Conservation (phyloP, 2,329 filamentous ascomycete genomes). For the Metarhizium rileyi region DNA sequence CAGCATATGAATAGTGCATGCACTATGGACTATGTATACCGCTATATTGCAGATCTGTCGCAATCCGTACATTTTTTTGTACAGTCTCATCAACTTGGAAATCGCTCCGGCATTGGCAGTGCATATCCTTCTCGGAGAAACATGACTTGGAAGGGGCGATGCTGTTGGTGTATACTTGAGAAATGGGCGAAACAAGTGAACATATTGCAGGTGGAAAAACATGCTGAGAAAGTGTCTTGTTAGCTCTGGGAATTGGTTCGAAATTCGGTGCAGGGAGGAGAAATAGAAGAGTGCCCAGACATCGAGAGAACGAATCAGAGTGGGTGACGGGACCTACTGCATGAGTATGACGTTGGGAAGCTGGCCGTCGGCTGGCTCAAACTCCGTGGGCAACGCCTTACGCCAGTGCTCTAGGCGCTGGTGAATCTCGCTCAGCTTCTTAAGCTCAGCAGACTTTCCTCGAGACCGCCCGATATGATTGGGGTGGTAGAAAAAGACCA, state of each 20-base stretch:
- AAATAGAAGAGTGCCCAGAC: not conserved
- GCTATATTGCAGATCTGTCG: slow-evolving; percentile 94
- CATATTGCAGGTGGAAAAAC: slow-evolving; percentile 94
- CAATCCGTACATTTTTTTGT: slow-evolving; percentile 84
- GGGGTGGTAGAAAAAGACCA: slow-evolving; percentile 87
- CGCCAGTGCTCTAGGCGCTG: slow-evolving; percentile 85
- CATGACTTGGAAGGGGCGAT: slow-evolving; percentile 75
- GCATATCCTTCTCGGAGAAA: slow-evolving; percentile 84
- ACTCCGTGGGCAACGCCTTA: slow-evolving; percentile 69
- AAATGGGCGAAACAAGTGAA: slow-evolving; percentile 91
- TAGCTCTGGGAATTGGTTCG: slow-evolving; percentile 7
- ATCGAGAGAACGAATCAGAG: not conserved
- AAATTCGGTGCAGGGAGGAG: not conserved
- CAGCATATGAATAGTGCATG: slow-evolving; percentile 87
- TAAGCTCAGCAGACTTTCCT: slow-evolving; percentile 75
- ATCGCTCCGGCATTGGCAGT: slow-evolving; percentile 83
- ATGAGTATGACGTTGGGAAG: slow-evolving; percentile 69
- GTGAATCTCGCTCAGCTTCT: slow-evolving; percentile 86
- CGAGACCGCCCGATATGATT: slow-evolving; percentile 50
- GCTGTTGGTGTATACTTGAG: slow-evolving; percentile 76
- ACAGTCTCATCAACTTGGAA: slow-evolving; percentile 87
- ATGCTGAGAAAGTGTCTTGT: slow-evolving; percentile 50
- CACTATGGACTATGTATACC: slow-evolving; percentile 90
- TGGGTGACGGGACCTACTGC: slow-evolving; percentile 57
- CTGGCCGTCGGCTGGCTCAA: slow-evolving; percentile 83